Percentiles rank a stretch among this genome's conserved stretches.
These are phyloP conservation scores for Microdochium trichocladiopsis DNA, from an alignment of 2,329 filamentous ascomycete species.

Conservation along the genomic window DNA sequence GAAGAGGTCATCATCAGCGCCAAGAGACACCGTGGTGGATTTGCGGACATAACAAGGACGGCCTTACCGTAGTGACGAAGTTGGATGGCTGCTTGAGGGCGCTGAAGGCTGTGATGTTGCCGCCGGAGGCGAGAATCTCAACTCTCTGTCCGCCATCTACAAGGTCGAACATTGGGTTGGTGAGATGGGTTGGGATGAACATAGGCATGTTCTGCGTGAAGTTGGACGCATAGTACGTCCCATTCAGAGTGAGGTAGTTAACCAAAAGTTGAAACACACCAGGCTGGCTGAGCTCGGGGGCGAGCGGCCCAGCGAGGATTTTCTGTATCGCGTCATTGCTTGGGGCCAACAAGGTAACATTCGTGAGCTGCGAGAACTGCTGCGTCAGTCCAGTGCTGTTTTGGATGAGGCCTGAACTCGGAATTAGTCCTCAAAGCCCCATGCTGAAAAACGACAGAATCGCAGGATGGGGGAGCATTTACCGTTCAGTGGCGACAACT, in stretches of 20 bases:
- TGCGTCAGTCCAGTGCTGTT: constrained; percentile 7
- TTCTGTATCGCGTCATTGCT: constrained; percentile 40
- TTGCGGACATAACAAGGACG: too few relatives aligned
- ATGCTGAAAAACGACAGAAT: too few relatives aligned
- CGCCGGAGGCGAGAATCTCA: constrained; percentile 29
- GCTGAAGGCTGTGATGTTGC: constrained; percentile 40
- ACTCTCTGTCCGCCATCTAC: constrained; percentile 55
- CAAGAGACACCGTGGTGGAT: too few relatives aligned
- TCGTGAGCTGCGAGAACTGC: constrained; percentile 15
- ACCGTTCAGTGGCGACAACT: too few relatives aligned
- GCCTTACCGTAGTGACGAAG: constrained; percentile 40
- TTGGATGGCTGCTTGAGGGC: constrained; percentile 41
- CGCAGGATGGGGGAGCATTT: too few relatives aligned
- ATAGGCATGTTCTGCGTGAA: constrained; percentile 16
- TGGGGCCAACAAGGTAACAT: constrained; percentile 53
- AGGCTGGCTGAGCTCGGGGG: constrained; percentile 13
- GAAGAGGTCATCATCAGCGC: too few relatives aligned
- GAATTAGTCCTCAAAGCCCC: too few relatives aligned
- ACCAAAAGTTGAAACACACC: constrained; percentile 33
- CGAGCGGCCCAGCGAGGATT: constrained; percentile 24
- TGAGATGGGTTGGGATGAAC: constrained; percentile 36
- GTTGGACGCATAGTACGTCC: constrained; percentile 28
- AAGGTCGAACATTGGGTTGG: constrained; percentile 43
- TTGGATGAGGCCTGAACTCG: constrained; percentile 10
- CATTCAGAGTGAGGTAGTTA: constrained; percentile 51